Base-by-base conservation (phyloP, 805 yeast species). In the Spathaspora gorwiae region DNA sequence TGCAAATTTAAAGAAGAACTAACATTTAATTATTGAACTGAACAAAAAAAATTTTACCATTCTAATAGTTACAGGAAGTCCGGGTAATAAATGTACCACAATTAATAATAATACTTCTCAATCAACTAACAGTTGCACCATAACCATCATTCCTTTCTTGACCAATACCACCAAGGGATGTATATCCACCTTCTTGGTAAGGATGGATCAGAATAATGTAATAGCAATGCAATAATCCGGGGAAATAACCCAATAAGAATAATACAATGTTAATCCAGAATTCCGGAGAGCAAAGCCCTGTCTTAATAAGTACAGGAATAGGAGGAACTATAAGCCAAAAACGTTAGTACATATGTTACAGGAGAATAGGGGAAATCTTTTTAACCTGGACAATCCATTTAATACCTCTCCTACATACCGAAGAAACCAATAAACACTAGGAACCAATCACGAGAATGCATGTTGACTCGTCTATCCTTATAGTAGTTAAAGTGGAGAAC, bases 171-270 rank as follows among this genome's bases (percentile, higher is more conserved):
- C 64, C 64, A n/a, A 65, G 37, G 2, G 53, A 55, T 12, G 59
- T 59, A 39, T 59, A 58, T 1, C 47, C 45, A 19, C 24, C 24
- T 40, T 63, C 69, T 8, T 60, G 50, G 54, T 64, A 70, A 7
- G 95, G 95, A 58, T 84, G 84, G 54, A 78, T 72, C 45, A 88
- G 80, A 45, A 87, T 86, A 55, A 87, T 83, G 62, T 86, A 87
- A 79, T 87, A 83, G 35, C 84, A 69, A 57, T 87, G 95, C 48
- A 87, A 62, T 33, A 87, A 73, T 9, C 94, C 95, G 0, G 95
- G 95, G 44, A 87, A 57, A 59, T 74, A 82, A 1, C 95, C 94
- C 37, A 87, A 70, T 46, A 79, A 56, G 62, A 89, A 84, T 29
- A 87, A 73, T 6, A 84, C 80, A 39, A 87, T 70, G 63, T 87